phyloP scores from a whole-genome alignment of 345 rosid genomes.

The Erodium maritimum region DNA sequence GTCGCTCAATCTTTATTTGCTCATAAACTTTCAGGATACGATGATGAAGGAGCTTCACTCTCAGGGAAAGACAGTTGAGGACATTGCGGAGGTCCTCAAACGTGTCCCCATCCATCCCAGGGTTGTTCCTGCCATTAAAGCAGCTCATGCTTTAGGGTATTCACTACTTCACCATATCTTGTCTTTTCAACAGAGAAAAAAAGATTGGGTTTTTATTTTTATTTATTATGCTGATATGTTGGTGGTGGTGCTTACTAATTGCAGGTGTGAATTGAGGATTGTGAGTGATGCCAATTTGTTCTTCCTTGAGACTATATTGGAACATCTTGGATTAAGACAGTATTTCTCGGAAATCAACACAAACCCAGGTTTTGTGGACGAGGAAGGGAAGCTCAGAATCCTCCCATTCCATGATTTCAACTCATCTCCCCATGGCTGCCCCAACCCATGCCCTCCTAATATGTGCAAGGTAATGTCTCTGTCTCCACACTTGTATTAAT shows the following conservation, averaged over 20 bases:
- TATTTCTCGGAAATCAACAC: constrained; percentile 57
- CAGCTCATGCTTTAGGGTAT: constrained; percentile 62
- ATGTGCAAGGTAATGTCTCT: constrained; percentile 71
- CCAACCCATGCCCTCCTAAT: constrained; percentile 61
- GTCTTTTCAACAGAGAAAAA: no score
- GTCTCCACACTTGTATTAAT: not conserved
- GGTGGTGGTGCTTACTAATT: no score
- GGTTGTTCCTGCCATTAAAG: constrained; percentile 46
- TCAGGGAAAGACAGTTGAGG: no score
- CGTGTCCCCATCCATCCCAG: constrained; percentile 45
- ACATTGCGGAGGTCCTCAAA: constrained; percentile 11
- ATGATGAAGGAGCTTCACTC: no score
- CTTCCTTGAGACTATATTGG: constrained; percentile 53
- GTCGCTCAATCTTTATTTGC: no score
- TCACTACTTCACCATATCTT: not conserved
- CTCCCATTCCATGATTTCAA: constrained; percentile 32
- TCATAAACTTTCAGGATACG: no score
- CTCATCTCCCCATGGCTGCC: constrained; percentile 41
- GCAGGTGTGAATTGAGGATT: constrained; percentile 63
- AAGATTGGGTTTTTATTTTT: no score
- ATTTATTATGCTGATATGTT: no score
- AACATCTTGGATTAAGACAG: constrained; percentile 41
- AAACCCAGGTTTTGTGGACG: constrained; percentile 44
- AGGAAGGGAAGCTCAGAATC: constrained; percentile 37
- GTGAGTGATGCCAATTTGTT: constrained; percentile 62